Conservation (phyloP, 148 eudicot genomes). For the Fagopyrum tataricum region DNA sequence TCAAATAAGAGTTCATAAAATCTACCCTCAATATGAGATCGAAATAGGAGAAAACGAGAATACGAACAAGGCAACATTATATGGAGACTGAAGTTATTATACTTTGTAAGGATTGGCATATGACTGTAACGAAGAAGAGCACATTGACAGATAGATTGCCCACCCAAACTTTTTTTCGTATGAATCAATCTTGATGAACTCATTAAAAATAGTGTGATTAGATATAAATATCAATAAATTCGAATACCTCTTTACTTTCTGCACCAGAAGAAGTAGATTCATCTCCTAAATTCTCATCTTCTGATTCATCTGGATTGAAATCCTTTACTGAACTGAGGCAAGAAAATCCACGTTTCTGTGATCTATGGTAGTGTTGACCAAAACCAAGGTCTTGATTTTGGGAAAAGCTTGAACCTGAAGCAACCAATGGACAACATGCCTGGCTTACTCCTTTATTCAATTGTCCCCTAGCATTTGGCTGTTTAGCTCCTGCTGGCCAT, state of each 20-base stretch:
- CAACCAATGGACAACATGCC: slow-evolving; percentile 13
- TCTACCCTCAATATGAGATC: neutral
- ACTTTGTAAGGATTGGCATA: neutral
- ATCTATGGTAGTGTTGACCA: neutral
- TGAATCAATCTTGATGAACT: neutral
- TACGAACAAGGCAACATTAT: neutral
- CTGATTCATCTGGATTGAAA: slow-evolving; percentile 4
- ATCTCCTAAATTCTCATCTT: slow-evolving; percentile 9
- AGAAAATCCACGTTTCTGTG: neutral
- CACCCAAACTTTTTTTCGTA: neutral
- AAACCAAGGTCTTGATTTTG: slow-evolving; percentile 9
- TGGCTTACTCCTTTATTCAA: neutral
- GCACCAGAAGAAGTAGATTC: slow-evolving; percentile 10
- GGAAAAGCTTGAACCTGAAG: slow-evolving; percentile 12
- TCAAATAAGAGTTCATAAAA: neutral
- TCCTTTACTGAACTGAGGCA: slow-evolving; percentile 12
- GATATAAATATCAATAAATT: neutral
- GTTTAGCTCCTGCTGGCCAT: slow-evolving; percentile 15
- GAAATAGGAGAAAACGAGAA: neutral
- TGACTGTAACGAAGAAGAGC: neutral
- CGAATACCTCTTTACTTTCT: slow-evolving; percentile 10
- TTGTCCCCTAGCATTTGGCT: neutral
- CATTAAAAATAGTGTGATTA: neutral
- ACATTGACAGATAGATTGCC: neutral
- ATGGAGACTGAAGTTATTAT: neutral